Evolutionary conservation across 805 yeast genomes (phyloP).

Genomic region (Starmera amethionina): DNA sequence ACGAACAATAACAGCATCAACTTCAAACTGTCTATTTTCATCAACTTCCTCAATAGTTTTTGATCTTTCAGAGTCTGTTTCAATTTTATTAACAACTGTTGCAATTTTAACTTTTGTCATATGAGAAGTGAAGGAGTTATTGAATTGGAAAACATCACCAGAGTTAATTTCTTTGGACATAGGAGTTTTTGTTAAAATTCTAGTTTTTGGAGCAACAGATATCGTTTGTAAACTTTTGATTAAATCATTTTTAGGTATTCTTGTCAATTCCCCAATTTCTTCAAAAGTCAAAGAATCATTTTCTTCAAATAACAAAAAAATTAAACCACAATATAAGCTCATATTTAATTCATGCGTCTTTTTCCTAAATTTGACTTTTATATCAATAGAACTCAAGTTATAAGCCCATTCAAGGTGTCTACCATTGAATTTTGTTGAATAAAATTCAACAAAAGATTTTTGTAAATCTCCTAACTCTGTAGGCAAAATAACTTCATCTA

Average conservation of each 20-base stretch:
- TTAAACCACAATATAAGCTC: constrained; percentile 73
- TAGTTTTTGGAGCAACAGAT: constrained; percentile 72
- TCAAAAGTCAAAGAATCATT: constrained; percentile 41
- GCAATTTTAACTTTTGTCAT: constrained; percentile 63
- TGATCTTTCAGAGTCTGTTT: constrained; percentile 29
- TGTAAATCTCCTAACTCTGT: constrained; percentile 31
- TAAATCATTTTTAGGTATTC: constrained; percentile 65
- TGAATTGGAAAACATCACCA: constrained; percentile 56
- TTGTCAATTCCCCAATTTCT: constrained; percentile 56
- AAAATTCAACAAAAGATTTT: constrained; percentile 39
- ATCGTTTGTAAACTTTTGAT: constrained; percentile 73
- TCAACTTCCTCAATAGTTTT: constrained; percentile 47
- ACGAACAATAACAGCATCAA: constrained; percentile 82
- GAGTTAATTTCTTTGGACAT: constrained; percentile 60
- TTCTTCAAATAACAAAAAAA: constrained; percentile 65
- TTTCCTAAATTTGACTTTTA: constrained; percentile 58
- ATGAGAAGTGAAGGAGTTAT: constrained; percentile 59
- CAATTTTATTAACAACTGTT: constrained; percentile 41
- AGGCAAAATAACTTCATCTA: constrained; percentile 31
- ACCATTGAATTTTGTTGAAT: constrained; percentile 42
- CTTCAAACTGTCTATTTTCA: constrained; percentile 54
- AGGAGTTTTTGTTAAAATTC: constrained; percentile 67
- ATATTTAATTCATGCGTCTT: constrained; percentile 69
- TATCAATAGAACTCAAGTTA: constrained; percentile 73
- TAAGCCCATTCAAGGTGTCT: constrained; percentile 71